Base-by-base conservation (phyloP, 179 eudicot genomes). In the Drosera spatulata region DNA sequence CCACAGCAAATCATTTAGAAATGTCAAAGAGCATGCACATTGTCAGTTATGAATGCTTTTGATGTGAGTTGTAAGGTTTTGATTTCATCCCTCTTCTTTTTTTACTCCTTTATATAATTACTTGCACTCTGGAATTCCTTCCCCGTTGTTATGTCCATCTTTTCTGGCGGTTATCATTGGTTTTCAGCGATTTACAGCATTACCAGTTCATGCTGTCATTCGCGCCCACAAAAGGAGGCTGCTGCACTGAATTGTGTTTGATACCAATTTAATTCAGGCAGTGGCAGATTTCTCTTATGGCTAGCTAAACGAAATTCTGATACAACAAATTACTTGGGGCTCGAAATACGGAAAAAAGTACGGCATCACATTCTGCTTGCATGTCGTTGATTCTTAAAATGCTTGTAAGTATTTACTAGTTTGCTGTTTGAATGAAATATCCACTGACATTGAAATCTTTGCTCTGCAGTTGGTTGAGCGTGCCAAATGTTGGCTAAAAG, bases 241-340 rank as follows among this genome's bases (percentile, higher is more conserved):
- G 49, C 14, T 41, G 15, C 33, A 37, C 6, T 43, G 45, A 44
- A 13, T 44, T 38, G 4, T 65, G 49, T 62, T 69, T 66, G 37
- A 56, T 44, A 59, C 43, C 40, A 14, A 13, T 61, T 14, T 64
- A 42, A 56, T 73, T 53, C 85, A 94, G 99, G 99, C 55, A 94
- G 99, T 73, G 97, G 99, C 60, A 86, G 99, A 77, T 94, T 94
- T 72, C 85, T 86, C 57, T 39, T 94, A 68, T 94, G 97, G 99
- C 97, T 73, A 46, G 99, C 95, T 12, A 89, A 93, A 75, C 77
- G 73, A 69, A 83, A 85, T 77, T 58, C 67, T 33, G 52, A 53
- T 61, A 70, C 79, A 47, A 82, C 56, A 55, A 93, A 94, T 79
- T 90, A 81, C 72, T 71, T 94, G 78, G 99, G 99, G 60, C 77